Evolutionary conservation across 2,329 filamentous ascomycete species (phyloP), one percentile per base, ranked within the genome.

Genomic region (Fusarium citri): DNA sequence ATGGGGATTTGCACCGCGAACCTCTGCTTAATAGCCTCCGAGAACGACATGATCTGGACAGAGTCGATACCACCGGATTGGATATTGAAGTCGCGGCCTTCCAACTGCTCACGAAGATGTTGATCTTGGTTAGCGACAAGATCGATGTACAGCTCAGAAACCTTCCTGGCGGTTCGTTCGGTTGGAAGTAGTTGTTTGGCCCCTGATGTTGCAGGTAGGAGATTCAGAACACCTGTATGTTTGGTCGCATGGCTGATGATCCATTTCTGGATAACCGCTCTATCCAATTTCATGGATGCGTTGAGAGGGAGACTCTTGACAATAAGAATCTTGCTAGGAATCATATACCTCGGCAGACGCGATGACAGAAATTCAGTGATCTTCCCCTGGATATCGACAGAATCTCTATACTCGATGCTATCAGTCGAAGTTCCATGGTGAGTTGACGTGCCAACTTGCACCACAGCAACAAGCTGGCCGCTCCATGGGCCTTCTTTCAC

Each of bases 401-500:
- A 50, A 50, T 50, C 47, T 50, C 30, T n/a, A 10, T n/a, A 5
- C 47, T 50, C 47, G 20, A 37, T 37, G 20, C 1, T 2, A 37
- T 50, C 20, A 25, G 20, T 25, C 30, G 47, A 50, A 37, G 47
- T 50, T 25, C 4, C 20, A 15, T n/a, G 47, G 10, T 50, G 20
- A 23, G 3, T 10, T 50, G 15, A 37, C 30, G 5, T 28, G 49
- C 34, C 49, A 22, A 18, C 8, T 14, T 53, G 49, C 11, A 40
- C 49, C 49, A 53, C 34, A 4, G 49, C 49, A 41, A 53, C 49
- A 11, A 53, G 34, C 34, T 53, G 49, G 18, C 49, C 49, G 34
- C 18, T 53, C 49, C 49, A 53, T 20, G 49, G 49, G 12, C 49
- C 49, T 26, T 53, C 49, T 28, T 53, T 53, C 16, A 53, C 23